Conservation (phyloP, 441 rosid genomes). For the Omphalea diandra region DNA sequence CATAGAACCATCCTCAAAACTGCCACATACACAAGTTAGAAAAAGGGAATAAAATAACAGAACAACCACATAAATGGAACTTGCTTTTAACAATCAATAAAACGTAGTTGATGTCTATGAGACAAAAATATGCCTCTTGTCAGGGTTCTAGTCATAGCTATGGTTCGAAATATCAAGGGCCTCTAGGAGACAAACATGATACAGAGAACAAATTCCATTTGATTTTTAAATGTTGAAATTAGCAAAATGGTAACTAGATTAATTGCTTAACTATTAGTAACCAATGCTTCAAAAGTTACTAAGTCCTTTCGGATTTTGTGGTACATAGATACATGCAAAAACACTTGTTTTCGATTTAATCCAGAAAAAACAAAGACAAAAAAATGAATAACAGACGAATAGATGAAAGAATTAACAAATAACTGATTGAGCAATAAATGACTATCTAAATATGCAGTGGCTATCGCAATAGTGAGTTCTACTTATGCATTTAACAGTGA, state of each 20-base stretch:
- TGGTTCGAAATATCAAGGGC: conserved; percentile 1
- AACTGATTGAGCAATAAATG: not conserved
- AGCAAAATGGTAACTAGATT: no score
- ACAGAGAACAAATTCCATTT: no score
- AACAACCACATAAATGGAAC: not conserved
- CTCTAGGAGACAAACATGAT: conserved; percentile 7
- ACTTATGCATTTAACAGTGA: not conserved
- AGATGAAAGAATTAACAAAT: no score
- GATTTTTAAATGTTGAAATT: no score
- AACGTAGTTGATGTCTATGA: not conserved
- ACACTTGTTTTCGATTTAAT: no score
- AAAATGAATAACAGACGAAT: no score
- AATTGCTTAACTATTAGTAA: no score
- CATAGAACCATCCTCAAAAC: conserved; percentile 91
- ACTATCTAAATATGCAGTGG: not conserved
- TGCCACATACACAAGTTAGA: conserved; percentile 29
- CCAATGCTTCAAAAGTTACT: no score
- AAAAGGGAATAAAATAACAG: conserved; percentile 16
- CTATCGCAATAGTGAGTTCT: not conserved
- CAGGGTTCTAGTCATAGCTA: not conserved
- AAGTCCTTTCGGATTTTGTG: no score
- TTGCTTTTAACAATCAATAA: conserved; percentile 2
- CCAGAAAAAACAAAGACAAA: no score
- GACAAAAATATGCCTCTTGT: conserved; percentile 10
- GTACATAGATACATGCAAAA: no score